Percentiles rank a stretch among this genome's conserved stretches.
Conservation (phyloP, 1,284 basidiomycete species). For the Heterobasidion occidentale region DNA sequence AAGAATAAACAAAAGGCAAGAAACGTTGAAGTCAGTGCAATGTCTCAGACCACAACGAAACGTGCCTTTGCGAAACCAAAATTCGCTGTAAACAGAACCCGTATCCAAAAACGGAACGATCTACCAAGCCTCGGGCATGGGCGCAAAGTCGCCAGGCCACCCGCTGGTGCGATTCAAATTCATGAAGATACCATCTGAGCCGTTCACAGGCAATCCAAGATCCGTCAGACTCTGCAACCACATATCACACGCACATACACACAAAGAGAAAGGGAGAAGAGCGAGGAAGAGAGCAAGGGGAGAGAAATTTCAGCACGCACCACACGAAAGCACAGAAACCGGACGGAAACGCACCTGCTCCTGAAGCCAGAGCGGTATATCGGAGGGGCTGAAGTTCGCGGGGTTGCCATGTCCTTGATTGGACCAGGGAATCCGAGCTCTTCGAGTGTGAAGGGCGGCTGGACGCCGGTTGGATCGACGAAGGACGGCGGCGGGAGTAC, state of each 20-base stretch:
- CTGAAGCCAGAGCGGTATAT: slow-evolving; percentile 75
- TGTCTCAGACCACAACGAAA: background rate
- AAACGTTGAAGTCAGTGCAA: background rate
- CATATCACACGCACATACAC: background rate
- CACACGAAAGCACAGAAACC: background rate
- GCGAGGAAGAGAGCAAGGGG: background rate
- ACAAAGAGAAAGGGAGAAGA: background rate
- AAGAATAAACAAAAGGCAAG: slow-evolving; percentile 8
- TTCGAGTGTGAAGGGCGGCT: slow-evolving; percentile 70
- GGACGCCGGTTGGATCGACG: slow-evolving; percentile 28
- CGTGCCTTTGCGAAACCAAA: no score
- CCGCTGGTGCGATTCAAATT: slow-evolving; percentile 63
- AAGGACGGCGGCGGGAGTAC: slow-evolving; percentile 49
- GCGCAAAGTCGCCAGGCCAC: slow-evolving; percentile 66
- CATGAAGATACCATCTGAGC: slow-evolving; percentile 83
- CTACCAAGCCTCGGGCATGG: slow-evolving; percentile 77
- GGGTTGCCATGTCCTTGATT: slow-evolving; percentile 53
- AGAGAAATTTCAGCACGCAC: background rate
- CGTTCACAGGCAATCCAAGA: slow-evolving; percentile 82
- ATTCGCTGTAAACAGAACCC: no score
- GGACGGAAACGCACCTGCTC: slow-evolving; percentile 50
- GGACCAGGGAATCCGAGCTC: slow-evolving; percentile 77
- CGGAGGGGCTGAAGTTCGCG: slow-evolving; percentile 52
- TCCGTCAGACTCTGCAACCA: slow-evolving; percentile 68
- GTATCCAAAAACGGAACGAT: no score